Conservation (phyloP, 208 protist species). For the Angomonas ambiguus region DNA sequence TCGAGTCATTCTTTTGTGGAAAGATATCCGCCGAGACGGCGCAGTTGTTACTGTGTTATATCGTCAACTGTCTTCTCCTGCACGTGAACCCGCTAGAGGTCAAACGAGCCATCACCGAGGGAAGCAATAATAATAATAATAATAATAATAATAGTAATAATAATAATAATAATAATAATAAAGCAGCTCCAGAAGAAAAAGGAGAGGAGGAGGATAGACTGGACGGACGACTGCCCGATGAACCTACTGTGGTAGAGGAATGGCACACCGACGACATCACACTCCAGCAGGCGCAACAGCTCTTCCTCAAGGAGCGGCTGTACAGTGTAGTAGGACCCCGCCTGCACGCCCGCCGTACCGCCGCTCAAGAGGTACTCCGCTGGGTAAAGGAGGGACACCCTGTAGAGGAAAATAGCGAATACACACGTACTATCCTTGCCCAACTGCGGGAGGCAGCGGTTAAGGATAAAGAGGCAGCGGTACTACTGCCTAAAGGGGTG, state of each 20-base stretch:
- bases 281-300: too few species aligned
- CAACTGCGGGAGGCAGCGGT: background rate
- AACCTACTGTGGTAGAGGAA: slow-evolving; percentile 35
- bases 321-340: background rate
- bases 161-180: background rate
- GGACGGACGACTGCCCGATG: slow-evolving; percentile 26
- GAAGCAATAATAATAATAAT: too few species aligned
- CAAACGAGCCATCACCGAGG: too few species aligned
- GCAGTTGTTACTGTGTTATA: slow-evolving; percentile 20
- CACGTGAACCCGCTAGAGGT: slow-evolving; percentile 35
- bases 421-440: background rate
- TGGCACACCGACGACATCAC: slow-evolving; percentile 25
- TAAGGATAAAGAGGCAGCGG: background rate
- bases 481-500: background rate
- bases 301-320: too few species aligned
- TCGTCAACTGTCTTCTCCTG: slow-evolving; percentile 35
- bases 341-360: background rate
- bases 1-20: slow-evolving; percentile 23
- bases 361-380: background rate
- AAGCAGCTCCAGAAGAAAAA: background rate
- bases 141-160: background rate
- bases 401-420: background rate
- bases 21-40: slow-evolving; percentile 17
- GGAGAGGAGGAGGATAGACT: slow-evolving; percentile 6
- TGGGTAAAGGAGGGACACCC: background rate